Evolutionary conservation across 371 early-diverging fungal species (phyloP), one percentile per base, ranked within the genome.

Genomic region (Nematocida sp.): DNA sequence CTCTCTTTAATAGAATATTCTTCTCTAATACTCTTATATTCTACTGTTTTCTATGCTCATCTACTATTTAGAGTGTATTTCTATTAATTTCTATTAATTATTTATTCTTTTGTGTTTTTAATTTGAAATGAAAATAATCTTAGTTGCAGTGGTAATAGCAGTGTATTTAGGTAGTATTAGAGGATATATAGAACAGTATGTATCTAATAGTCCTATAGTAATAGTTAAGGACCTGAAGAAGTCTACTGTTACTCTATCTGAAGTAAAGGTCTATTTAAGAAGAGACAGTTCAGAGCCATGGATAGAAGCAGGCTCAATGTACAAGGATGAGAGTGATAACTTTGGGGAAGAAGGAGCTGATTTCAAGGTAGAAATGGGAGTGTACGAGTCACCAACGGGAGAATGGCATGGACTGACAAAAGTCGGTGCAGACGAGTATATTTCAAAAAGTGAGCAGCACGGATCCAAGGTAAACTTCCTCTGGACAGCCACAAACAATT

Each of bases 391-490:
- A 7, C 75, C 75, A n/a, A 37, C 35, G 0, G 32, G 41, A 35
- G 63, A 63, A n/a, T 75, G 70, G 67, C 25, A 53, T 53, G 27
- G 43, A 34, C 27, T 49, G 37, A 58, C 65, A 21, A 75, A 40
- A 49, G 57, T 64, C 0, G 61, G 63, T 32, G 58, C 52, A 13
- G 53, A 60, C 21, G 53, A 32, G 3, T 37, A 62, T 17, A 45
- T 67, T n/a, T 78, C 76, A 53, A 53, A 74, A 53, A 75, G 63
- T 47, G 35, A 41, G 31, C 77, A 78, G 48, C 53, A 63, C 23
- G 81, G 70, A 0, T 25, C 48, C 3, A 65, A 61, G 34, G 62
- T 48, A 21, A 74, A 65, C 23, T 80, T 80, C 58, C 67, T 80
- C 35, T 77, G 64, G 38, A 77, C 80, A 40, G 57, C 76, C 21